These are phyloP conservation scores for Pseudomassariella vexata DNA, from an alignment of 2,329 filamentous ascomycete genomes.

Conservation along the genomic window DNA sequence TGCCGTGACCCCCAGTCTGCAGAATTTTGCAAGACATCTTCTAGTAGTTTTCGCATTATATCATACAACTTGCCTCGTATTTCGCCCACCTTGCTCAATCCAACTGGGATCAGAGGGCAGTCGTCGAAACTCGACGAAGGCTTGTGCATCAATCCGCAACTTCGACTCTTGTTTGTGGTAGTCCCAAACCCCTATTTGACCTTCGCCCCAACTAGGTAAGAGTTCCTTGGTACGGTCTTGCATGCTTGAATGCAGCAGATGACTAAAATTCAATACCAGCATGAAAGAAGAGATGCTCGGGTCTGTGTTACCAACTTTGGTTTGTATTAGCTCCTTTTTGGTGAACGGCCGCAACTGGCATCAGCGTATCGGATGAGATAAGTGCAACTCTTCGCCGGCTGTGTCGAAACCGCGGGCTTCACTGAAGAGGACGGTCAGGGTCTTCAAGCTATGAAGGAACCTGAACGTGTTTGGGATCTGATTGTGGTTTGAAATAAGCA, in stretches of 20 bases:
- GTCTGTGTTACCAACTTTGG: neutral
- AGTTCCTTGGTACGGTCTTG: neutral
- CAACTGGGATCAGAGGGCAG: conserved; percentile 6
- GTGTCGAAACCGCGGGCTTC: conserved; percentile 1
- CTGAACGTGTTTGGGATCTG: conserved; percentile 3
- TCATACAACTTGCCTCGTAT: neutral
- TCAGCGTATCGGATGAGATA: neutral
- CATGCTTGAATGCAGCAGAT: neutral
- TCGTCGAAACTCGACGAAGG: conserved; percentile 6
- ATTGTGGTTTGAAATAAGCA: neutral
- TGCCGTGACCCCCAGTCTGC: no score
- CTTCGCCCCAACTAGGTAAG: neutral
- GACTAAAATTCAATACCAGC: neutral
- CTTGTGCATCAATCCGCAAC: conserved; percentile 2
- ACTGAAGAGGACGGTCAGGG: conserved; percentile 5
- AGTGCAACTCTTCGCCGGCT: neutral
- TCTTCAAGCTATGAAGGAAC: conserved; percentile 2
- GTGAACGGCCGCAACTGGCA: conserved; percentile 4
- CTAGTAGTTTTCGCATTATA: neutral
- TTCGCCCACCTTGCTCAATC: conserved; percentile 6
- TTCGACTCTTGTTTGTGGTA: conserved; percentile 2
- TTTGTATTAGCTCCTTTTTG: neutral
- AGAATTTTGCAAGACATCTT: no score
- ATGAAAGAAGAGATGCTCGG: conserved; percentile 1
- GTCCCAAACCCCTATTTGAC: conserved; percentile 2